Evolutionary conservation across 768 basidiomycete genomes (phyloP).

Genomic region (Hebeloma cylindrosporum): DNA sequence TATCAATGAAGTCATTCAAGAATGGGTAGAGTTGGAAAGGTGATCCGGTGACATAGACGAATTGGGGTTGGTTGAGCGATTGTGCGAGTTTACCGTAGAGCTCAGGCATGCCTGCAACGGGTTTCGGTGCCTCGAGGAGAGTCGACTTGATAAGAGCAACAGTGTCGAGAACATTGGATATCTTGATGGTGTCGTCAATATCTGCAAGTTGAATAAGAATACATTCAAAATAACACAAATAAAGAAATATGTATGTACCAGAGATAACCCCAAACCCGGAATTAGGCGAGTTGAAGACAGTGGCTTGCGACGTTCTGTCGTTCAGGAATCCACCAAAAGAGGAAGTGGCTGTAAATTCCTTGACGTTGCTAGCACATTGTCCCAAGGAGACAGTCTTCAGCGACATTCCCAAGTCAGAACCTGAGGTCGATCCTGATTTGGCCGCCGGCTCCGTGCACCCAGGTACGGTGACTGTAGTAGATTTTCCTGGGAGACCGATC

Average conservation of each 20-base stretch:
- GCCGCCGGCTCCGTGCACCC: conserved; percentile 30
- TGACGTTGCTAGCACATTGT: conserved; percentile 23
- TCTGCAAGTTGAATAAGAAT: conserved; percentile 24
- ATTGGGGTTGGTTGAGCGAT: conserved; percentile 38
- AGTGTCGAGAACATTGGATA: conserved; percentile 39
- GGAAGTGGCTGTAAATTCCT: conserved; percentile 21
- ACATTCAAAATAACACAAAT: not conserved
- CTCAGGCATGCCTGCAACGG: conserved; percentile 47
- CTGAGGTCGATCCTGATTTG: conserved; percentile 29
- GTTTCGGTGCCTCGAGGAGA: conserved; percentile 37
- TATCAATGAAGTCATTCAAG: conserved; percentile 39
- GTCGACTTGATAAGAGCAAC: conserved; percentile 35
- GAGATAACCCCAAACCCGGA: conserved; percentile 45
- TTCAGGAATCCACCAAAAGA: conserved; percentile 17
- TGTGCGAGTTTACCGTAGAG: conserved; percentile 38
- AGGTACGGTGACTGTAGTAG: conserved; percentile 29
- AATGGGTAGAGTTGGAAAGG: conserved; percentile 49
- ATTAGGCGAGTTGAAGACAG: conserved; percentile 35
- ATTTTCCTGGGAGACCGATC: conserved; percentile 32
- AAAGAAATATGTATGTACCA: conserved; percentile 24
- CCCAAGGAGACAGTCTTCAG: conserved; percentile 34
- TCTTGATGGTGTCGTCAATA: conserved; percentile 46
- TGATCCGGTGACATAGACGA: conserved; percentile 45
- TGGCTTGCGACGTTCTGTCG: conserved; percentile 25
- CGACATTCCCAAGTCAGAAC: conserved; percentile 35